Evolutionary conservation across 1,139 yeast species (phyloP).

Genomic region (Scheffersomyces cryptocercus): DNA sequence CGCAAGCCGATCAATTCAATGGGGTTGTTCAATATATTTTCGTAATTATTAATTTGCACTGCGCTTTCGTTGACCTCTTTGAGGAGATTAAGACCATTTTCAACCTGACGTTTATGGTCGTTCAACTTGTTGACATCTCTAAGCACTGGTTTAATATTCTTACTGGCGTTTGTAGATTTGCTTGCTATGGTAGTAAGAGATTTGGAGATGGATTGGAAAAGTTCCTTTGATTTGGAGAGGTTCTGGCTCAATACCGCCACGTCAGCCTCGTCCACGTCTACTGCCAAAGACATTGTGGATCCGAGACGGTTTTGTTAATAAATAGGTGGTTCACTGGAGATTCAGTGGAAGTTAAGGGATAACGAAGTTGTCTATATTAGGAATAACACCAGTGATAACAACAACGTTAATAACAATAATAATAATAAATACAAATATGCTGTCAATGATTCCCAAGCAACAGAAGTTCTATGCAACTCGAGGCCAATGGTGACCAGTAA

Average conservation of each 20-base stretch:
- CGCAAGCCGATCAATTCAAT: slow-evolving; percentile 41
- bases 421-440: too few species aligned
- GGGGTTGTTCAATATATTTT: slow-evolving; percentile 39
- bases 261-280: slow-evolving; percentile 82
- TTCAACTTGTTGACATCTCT: slow-evolving; percentile 61
- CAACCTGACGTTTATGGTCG: slow-evolving; percentile 58
- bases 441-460: too few species aligned
- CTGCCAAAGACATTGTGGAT: slow-evolving; percentile 14
- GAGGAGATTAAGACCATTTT: slow-evolving; percentile 59
- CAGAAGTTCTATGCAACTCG: too few species aligned
- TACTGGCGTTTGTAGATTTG: slow-evolving; percentile 63
- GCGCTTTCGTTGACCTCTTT: slow-evolving; percentile 69
- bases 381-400: too few species aligned
- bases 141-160: slow-evolving; percentile 70
- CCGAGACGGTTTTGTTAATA: too few species aligned
- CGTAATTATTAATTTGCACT: slow-evolving; percentile 54
- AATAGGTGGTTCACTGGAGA: too few species aligned
- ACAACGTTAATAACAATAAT: too few species aligned
- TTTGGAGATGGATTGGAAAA: slow-evolving; percentile 56
- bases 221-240: slow-evolving; percentile 55
- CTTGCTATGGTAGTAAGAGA: slow-evolving; percentile 58
- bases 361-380: too few species aligned
- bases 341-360: too few species aligned
- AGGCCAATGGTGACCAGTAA: too few species aligned
- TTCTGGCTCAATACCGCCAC: slow-evolving; percentile 80